Percentiles rank a stretch among this genome's conserved stretches.
phyloP scores from a whole-genome alignment of 306 rosid species.

The Prunus padus region DNA sequence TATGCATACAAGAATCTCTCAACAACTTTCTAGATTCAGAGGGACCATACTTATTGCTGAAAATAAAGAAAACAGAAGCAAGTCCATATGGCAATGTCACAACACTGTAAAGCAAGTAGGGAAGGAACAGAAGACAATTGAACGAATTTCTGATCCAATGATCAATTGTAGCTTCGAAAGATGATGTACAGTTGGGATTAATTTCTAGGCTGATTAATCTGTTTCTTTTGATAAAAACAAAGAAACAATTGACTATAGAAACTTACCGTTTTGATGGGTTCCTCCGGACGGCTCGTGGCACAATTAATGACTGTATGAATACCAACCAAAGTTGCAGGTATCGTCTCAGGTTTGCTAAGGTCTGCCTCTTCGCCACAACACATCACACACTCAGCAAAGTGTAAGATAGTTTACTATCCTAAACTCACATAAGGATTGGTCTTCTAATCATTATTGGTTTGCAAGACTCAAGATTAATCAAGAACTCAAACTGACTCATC shows the following conservation, averaged over 20 bases:
- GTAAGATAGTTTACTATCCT: no score
- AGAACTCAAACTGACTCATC: no score
- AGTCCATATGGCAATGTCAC: background rate
- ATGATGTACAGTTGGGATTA: background rate
- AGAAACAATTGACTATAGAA: background rate
- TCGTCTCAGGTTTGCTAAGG: slow-evolving; percentile 82
- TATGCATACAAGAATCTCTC: background rate
- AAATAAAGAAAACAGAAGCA: background rate
- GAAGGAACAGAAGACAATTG: background rate
- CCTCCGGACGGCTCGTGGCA: slow-evolving; percentile 97
- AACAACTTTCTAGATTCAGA: background rate
- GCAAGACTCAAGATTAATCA: no score
- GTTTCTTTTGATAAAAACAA: background rate
- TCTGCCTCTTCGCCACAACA: slow-evolving; percentile 61
- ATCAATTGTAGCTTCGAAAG: background rate
- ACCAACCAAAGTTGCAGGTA: slow-evolving; percentile 94
- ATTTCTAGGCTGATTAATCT: background rate
- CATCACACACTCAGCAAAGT: background rate
- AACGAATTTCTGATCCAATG: background rate
- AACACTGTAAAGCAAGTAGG: background rate
- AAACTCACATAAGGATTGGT: no score
- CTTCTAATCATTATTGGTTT: no score
- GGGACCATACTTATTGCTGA: background rate
- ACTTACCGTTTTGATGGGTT: slow-evolving; percentile 77
- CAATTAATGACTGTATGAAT: slow-evolving; percentile 86